Conservation (phyloP, 2,329 filamentous ascomycete genomes). For the Pyricularia sp. region DNA sequence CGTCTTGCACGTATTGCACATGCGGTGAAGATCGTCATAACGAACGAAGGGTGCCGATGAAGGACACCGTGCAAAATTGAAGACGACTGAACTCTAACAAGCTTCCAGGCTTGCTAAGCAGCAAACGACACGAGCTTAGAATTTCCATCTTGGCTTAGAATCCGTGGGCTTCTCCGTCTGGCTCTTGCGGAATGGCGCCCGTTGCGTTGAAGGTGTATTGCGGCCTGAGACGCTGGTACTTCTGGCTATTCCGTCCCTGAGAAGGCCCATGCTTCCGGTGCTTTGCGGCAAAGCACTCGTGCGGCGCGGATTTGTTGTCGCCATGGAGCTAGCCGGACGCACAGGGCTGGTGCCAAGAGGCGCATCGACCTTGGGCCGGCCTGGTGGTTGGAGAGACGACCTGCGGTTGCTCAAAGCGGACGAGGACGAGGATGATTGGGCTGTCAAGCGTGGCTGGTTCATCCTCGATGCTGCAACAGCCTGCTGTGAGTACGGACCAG, state of each 20-base stretch:
- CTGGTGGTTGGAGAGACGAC: constrained; percentile 38
- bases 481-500: constrained; percentile 33
- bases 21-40: too few species aligned
- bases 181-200: constrained; percentile 27
- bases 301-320: constrained; percentile 28
- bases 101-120: background rate
- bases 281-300: constrained; percentile 41
- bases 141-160: constrained; percentile 37
- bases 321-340: constrained; percentile 45
- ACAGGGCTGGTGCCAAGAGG: constrained; percentile 16
- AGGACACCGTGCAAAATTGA: background rate
- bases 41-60: background rate
- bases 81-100: background rate
- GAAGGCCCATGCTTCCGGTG: constrained; percentile 15
- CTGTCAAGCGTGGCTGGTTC: constrained; percentile 28
- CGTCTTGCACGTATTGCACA: background rate
- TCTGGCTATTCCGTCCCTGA: background rate
- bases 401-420: constrained; percentile 32
- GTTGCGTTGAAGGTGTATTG: constrained; percentile 34
- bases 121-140: constrained; percentile 10
- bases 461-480: constrained; percentile 16
- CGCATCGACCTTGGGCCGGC: constrained; percentile 13
- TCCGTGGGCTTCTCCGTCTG: constrained; percentile 24
- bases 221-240: constrained; percentile 26
- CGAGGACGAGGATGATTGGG: constrained; percentile 30